Evolutionary conservation across 495 filamentous ascomycete species (phyloP).

Genomic region (Penicillium bialowiezense): DNA sequence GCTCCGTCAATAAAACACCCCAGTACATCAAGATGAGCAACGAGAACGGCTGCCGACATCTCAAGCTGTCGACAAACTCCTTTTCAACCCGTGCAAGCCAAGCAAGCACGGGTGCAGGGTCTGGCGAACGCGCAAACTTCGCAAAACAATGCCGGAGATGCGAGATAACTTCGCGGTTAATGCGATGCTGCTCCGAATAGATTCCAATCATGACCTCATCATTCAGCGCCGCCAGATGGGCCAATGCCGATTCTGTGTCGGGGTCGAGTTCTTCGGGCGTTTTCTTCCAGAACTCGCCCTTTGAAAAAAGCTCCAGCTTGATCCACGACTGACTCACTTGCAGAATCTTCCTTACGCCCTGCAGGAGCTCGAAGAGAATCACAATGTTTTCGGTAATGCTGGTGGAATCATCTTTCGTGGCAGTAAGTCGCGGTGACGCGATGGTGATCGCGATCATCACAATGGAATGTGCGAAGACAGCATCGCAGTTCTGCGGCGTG

Average conservation of each 20-base stretch:
- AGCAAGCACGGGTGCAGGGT: conserved; percentile 25
- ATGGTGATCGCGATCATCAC: conserved; percentile 43
- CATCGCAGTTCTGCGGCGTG: conserved; percentile 40
- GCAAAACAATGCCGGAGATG: conserved; percentile 24
- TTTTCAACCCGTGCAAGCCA: conserved; percentile 29
- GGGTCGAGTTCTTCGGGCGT: conserved; percentile 12
- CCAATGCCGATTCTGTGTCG: conserved; percentile 15
- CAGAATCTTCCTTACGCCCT: conserved; percentile 30
- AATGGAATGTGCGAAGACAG: conserved; percentile 47
- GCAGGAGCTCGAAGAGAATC: conserved; percentile 26
- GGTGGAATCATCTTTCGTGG: conserved; percentile 10
- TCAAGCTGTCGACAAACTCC: conserved; percentile 22
- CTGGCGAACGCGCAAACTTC: conserved; percentile 15
- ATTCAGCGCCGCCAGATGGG: conserved; percentile 17
- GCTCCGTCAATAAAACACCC: conserved; percentile 23
- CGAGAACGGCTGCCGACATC: conserved; percentile 20
- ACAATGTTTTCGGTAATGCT: conserved; percentile 28
- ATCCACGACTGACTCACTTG: conserved; percentile 22
- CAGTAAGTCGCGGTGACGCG: conserved; percentile 34
- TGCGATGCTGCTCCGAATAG: conserved; percentile 12
- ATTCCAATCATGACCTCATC: conserved; percentile 8
- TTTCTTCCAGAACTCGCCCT: conserved; percentile 16
- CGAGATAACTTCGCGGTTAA: conserved; percentile 22
- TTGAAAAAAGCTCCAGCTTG: conserved; percentile 20
- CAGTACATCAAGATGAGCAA: conserved; percentile 30